These are phyloP conservation scores for Clonostachys byssicola DNA, from an alignment of 2,329 filamentous ascomycete species.

Conservation along the genomic window DNA sequence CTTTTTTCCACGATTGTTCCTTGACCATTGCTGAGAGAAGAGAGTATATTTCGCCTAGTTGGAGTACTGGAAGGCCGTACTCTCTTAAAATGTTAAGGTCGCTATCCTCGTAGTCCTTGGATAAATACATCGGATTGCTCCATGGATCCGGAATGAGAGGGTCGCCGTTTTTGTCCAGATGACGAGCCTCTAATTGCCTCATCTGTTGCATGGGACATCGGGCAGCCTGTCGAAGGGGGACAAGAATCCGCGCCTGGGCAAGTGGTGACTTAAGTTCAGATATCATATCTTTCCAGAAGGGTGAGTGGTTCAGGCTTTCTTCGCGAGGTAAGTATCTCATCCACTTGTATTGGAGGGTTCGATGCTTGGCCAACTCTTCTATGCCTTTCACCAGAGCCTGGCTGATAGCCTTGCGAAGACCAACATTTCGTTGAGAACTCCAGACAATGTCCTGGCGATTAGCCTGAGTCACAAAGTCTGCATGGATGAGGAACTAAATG, in stretches of 20 bases:
- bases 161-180: not conserved
- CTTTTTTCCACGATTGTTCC: too few relatives aligned
- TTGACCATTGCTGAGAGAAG: too few relatives aligned
- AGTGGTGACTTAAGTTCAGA: not conserved
- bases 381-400: constrained; percentile 31
- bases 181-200: not conserved
- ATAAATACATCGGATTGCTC: not conserved
- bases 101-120: not conserved
- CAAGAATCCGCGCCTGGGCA: not conserved
- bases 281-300: not conserved
- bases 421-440: constrained; percentile 29
- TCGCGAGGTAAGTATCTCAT: constrained; percentile 34
- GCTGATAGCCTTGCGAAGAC: constrained; percentile 25
- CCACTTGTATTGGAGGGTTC: constrained; percentile 34
- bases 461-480: constrained; percentile 42
- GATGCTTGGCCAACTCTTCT: constrained; percentile 28
- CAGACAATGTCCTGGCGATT: constrained; percentile 34
- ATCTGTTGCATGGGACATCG: not conserved
- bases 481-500: constrained; percentile 39
- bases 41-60: too few relatives aligned
- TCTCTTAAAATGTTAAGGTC: not conserved
- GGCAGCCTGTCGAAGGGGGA: not conserved
- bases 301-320: not conserved
- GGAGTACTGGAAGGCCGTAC: not conserved
- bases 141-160: not conserved